phyloP scores from a whole-genome alignment of 148 eudicot species.

The Limonium bicolor region DNA sequence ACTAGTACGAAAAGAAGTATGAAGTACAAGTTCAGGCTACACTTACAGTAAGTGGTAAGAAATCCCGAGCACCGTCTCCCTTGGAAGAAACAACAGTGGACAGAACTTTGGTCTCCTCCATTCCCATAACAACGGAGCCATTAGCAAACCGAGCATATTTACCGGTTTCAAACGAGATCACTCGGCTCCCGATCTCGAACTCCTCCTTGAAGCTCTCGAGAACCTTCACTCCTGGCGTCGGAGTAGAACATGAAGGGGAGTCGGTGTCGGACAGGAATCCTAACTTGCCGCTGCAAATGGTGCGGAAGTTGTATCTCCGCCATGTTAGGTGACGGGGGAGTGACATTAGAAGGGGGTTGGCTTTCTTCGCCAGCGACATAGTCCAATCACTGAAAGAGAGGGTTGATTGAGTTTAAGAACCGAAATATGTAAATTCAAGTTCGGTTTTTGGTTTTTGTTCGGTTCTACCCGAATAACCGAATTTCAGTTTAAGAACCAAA shows the following conservation, averaged over 20 bases:
- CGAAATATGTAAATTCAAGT: no score
- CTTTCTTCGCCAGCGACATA: background rate
- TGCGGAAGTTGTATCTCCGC: conserved; percentile 5
- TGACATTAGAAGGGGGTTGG: background rate
- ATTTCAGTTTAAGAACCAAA: no score
- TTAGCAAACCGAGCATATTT: conserved; percentile 86
- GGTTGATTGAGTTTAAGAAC: no score
- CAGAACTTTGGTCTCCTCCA: conserved; percentile 76
- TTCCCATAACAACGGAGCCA: conserved; percentile 59
- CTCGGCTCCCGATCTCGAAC: conserved; percentile 60
- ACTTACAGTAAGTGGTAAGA: conserved; percentile 89
- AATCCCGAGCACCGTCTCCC: conserved; percentile 48
- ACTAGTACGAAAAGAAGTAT: no score
- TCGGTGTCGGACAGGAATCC: conserved; percentile 2
- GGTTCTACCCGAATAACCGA: no score
- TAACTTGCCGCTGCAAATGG: conserved; percentile 6
- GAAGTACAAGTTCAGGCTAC: background rate
- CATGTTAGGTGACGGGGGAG: conserved; percentile 6
- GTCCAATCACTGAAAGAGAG: background rate
- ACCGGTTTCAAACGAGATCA: conserved; percentile 60
- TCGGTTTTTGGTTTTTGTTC: no score
- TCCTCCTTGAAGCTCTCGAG: conserved; percentile 68
- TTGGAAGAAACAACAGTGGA: conserved; percentile 65
- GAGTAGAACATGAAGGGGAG: background rate
- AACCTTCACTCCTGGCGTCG: conserved; percentile 23